phyloP scores from a whole-genome alignment of 345 rosid genomes.

The Nephelium lappaceum region DNA sequence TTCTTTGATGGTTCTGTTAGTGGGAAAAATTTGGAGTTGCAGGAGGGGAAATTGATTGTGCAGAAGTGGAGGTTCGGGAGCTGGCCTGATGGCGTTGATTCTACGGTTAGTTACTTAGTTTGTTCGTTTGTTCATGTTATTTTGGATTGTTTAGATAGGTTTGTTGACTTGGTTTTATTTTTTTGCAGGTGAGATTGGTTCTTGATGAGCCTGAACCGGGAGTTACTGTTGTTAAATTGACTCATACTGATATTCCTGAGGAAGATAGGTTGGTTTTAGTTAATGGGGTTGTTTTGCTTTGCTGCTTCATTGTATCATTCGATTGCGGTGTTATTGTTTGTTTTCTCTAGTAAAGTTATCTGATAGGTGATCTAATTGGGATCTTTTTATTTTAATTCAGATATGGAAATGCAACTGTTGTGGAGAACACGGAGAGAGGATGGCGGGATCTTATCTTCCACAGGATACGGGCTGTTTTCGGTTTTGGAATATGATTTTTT shows the following conservation, averaged over 20 bases:
- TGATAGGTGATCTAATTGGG: background rate
- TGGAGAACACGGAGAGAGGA: constrained; percentile 94
- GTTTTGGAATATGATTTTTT: constrained; percentile 68
- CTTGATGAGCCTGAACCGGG: constrained; percentile 86
- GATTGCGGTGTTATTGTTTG: background rate
- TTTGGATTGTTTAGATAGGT: background rate
- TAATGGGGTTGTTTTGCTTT: background rate
- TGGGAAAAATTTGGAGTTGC: constrained; percentile 72
- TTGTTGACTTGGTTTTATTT: constrained; percentile 16
- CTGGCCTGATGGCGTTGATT: constrained; percentile 93
- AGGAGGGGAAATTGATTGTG: constrained; percentile 85
- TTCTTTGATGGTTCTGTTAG: constrained; percentile 94
- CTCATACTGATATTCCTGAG: constrained; percentile 83
- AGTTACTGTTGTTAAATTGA: constrained; percentile 69
- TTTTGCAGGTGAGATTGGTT: constrained; percentile 68
- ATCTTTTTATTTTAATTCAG: constrained; percentile 46
- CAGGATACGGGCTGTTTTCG: constrained; percentile 85
- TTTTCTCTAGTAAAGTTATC: background rate
- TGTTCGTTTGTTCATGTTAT: background rate
- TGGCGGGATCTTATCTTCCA: constrained; percentile 94
- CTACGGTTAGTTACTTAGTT: constrained; percentile 51
- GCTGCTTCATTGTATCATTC: background rate
- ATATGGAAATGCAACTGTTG: constrained; percentile 93
- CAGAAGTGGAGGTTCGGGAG: constrained; percentile 96
- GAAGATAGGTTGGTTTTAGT: constrained; percentile 74